Evolutionary conservation across 176 grass and related monocot species (phyloP).

Genomic region (Phoenix dactylifera): DNA sequence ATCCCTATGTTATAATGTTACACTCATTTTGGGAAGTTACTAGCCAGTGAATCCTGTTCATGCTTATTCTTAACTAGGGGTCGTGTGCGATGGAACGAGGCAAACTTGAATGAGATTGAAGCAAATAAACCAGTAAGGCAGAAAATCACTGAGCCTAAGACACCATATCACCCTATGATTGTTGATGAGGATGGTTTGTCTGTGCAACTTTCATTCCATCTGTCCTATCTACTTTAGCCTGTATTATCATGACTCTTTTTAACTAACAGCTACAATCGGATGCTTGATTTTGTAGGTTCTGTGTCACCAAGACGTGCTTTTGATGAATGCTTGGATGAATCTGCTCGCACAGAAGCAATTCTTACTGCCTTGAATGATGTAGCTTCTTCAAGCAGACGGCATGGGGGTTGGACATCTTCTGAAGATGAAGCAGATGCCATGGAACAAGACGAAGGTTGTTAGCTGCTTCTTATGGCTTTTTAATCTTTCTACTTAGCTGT

Average conservation of each 20-base stretch:
- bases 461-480: too few relatives aligned
- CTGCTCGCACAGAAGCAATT: constrained; percentile 65
- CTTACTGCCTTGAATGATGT: constrained; percentile 70
- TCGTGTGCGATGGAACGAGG: constrained; percentile 80
- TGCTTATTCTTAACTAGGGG: constrained; percentile 22
- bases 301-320: constrained; percentile 52
- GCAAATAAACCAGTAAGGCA: constrained; percentile 88
- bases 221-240: too few relatives aligned
- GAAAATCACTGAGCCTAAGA: constrained; percentile 97
- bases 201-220: neutral
- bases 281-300: constrained; percentile 14
- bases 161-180: constrained; percentile 88
- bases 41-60: too few relatives aligned
- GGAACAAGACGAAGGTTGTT: constrained; percentile 68
- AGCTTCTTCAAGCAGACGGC: constrained; percentile 55
- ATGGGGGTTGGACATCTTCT: constrained; percentile 64
- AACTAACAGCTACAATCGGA: neutral
- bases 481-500: too few relatives aligned
- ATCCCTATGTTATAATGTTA: too few relatives aligned
- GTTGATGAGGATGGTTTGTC: constrained; percentile 63
- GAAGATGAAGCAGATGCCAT: constrained; percentile 64
- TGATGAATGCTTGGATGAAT: constrained; percentile 82
- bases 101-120: constrained; percentile 91
- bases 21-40: too few relatives aligned
- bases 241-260: too few relatives aligned